Base-by-base conservation (phyloP, 2,329 filamentous ascomycete species). In the Geosmithia putterillii region DNA sequence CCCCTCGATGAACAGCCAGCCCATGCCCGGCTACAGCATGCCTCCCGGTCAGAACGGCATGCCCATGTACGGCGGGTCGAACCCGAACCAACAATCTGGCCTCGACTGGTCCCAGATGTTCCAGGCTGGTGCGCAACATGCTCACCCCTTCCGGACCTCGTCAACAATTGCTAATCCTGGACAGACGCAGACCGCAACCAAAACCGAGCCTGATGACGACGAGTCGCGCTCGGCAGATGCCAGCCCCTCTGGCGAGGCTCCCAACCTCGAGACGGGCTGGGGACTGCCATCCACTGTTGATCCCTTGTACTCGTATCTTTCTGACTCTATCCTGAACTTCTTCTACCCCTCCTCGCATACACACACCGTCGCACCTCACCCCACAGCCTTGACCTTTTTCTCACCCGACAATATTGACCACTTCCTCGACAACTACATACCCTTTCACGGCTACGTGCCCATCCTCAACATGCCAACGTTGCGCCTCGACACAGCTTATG, bases 21-120 rank as follows among this genome's bases (percentile, higher is more conserved):
- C 78, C 66, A 69, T 79, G 63, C 69, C 74, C 52, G 73, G 68
- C 63, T 82, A 79, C 65, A 79, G 67, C 63, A 74, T 81, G 73
- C 71, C 73, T 45, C 73, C 70, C 52, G 66, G 64, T 56, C 73
- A 80, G 64, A 79, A 77, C 56, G 76, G 76, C 57, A 74, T 79
- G 70, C 72, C 73, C 48, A 77, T 79, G 68, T 78, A 78, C 61
- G 70, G 67, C 57, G 69, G 67, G 58, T 73, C 74, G 53, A 74
- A 73, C 64, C 65, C 71, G 63, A 72, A 73, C 62, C 76, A 79
- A 64, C 70, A 74, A 65, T 68, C 71, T 59, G 64, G 73, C 68
- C 67, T 83, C 68, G 82, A 86, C 66, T 87, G 83, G 83, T 74
- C 81, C 57, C 75, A 82, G 60, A 83, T 87, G 78, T 86, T 86